These are phyloP conservation scores for Arthromyces matolae DNA, from an alignment of 768 basidiomycete species.

Conservation along the genomic window DNA sequence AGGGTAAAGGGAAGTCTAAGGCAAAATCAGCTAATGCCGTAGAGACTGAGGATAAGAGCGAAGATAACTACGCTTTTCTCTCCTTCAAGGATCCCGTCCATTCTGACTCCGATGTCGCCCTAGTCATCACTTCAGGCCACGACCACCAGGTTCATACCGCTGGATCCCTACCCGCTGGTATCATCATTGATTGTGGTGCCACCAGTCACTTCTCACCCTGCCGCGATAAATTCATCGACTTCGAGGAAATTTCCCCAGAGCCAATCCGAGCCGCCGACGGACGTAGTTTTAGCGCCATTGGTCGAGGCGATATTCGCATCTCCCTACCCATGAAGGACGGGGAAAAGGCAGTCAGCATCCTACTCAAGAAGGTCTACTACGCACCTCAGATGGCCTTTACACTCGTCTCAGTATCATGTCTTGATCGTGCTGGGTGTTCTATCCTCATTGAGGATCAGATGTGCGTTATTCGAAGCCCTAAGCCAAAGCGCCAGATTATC, in stretches of 20 bases:
- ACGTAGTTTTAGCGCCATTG: constrained; percentile 6
- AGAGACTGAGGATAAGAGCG: background rate
- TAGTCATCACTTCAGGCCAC: background rate
- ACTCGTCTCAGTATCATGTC: constrained; percentile 22
- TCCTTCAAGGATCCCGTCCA: background rate
- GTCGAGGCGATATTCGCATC: constrained; percentile 25
- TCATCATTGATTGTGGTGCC: no score
- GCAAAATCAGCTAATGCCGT: background rate
- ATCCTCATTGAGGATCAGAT: constrained; percentile 15
- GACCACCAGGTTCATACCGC: background rate
- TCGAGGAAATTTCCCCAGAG: background rate
- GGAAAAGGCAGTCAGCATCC: background rate
- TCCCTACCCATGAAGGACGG: constrained; percentile 8
- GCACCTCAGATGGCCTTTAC: constrained; percentile 18
- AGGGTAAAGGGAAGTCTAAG: no score
- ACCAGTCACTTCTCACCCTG: no score
- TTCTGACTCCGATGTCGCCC: background rate
- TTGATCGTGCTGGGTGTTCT: constrained; percentile 16
- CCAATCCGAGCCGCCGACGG: background rate
- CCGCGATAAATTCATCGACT: background rate
- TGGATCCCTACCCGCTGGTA: no score
- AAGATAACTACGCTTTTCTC: background rate
- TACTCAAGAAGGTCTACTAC: constrained; percentile 18
- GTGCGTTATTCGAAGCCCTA: constrained; percentile 20
- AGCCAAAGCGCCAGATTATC: constrained; percentile 9